Conservation (phyloP, 169 alveolate genomes). For the Plasmodium malariae region DNA sequence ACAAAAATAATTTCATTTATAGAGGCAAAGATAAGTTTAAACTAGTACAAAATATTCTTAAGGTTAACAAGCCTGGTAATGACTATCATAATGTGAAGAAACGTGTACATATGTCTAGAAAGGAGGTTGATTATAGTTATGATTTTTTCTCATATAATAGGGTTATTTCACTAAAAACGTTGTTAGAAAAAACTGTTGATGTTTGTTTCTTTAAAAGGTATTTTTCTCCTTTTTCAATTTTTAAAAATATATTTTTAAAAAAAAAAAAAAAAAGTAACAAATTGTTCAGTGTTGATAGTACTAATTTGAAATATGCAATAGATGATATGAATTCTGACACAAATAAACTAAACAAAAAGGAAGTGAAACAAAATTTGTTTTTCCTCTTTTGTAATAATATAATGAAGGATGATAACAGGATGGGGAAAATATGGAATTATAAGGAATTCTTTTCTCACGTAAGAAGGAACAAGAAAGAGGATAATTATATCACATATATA, state of each 20-base stretch:
- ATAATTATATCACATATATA: constrained; percentile 11
- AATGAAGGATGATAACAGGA: constrained; percentile 10
- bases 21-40: constrained; percentile 19
- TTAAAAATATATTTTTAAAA: constrained; percentile 35
- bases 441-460: constrained; percentile 17
- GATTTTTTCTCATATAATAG: constrained; percentile 52
- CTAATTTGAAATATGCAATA: not conserved
- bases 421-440: not conserved
- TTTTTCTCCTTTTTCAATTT: constrained; percentile 61
- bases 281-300: not conserved
- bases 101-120: not conserved
- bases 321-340: not conserved
- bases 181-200: constrained; percentile 32
- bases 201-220: constrained; percentile 15
- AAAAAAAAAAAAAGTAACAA: not conserved
- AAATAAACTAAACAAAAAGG: not conserved
- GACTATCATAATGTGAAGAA: not conserved
- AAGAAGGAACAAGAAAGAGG: constrained; percentile 14
- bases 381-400: not conserved
- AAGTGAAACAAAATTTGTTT: not conserved
- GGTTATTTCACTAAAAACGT: constrained; percentile 19
- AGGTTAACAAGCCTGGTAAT: not conserved
- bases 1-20: not conserved
- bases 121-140: constrained; percentile 18
- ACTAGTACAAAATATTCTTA: not conserved